Percentiles rank a stretch among this genome's conserved stretches.
phyloP scores from a whole-genome alignment of 257 asterid genomes.

The Plantago ovata region DNA sequence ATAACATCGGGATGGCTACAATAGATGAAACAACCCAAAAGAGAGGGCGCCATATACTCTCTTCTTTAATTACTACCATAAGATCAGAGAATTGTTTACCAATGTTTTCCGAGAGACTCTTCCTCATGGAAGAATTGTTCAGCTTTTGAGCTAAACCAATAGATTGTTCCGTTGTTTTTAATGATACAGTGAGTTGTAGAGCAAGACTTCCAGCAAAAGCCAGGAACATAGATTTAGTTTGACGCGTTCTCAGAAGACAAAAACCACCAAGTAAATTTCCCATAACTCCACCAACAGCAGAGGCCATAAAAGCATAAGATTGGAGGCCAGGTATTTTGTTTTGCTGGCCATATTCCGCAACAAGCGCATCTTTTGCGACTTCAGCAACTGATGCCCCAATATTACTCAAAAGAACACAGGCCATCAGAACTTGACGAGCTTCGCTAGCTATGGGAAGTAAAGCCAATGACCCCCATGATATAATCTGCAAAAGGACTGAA shows the following conservation, averaged over 20 bases:
- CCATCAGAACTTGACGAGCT: conserved; percentile 51
- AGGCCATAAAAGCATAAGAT: conserved; percentile 79
- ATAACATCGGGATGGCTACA: conserved; percentile 47
- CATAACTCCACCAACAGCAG: conserved; percentile 70
- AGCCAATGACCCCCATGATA: conserved; percentile 81
- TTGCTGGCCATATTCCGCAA: conserved; percentile 70
- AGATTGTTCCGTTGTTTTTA: conserved; percentile 54
- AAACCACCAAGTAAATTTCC: conserved; percentile 81
- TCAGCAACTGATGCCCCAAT: conserved; percentile 83
- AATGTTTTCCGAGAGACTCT: conserved; percentile 38
- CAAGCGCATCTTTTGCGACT: conserved; percentile 83
- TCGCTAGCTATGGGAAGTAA: conserved; percentile 59
- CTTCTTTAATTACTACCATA: conserved; percentile 43
- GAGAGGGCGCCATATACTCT: conserved; percentile 53
- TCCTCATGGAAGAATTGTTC: conserved; percentile 13
- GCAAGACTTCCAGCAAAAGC: conserved; percentile 54
- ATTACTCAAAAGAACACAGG: conserved; percentile 64
- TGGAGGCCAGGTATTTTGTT: conserved; percentile 61
- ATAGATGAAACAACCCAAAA: conserved; percentile 64
- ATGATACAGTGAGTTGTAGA: conserved; percentile 52
- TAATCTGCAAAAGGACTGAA: conserved; percentile 71
- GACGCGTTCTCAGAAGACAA: conserved; percentile 49
- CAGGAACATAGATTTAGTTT: conserved; percentile 66
- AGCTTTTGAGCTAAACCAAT: conserved; percentile 49
- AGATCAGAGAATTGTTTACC: conserved; percentile 55